Evolutionary conservation across 148 eudicot genomes (phyloP).

Genomic region (Pharnaceum exiguum): DNA sequence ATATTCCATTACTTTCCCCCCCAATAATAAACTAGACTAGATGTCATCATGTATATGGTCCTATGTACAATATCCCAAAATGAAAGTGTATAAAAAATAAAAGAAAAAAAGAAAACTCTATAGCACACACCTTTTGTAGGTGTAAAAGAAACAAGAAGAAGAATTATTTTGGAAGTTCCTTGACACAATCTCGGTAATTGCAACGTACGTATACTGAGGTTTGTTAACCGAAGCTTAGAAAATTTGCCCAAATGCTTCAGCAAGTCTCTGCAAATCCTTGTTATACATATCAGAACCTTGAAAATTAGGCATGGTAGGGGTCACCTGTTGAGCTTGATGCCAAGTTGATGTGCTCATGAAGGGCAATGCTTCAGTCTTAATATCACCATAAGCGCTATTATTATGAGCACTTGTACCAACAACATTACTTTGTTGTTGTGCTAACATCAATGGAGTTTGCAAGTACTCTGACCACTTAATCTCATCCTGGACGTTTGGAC

Average conservation of each 20-base stretch:
- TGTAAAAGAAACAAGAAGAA: conserved; percentile 5
- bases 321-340: conserved; percentile 36
- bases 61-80: conserved; percentile 47
- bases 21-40: conserved; percentile 6
- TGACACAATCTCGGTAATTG: no score
- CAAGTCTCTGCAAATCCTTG: conserved; percentile 60
- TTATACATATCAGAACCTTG: conserved; percentile 41
- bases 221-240: conserved; percentile 33
- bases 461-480: conserved; percentile 73
- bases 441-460: conserved; percentile 38
- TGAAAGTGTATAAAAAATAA: conserved; percentile 15
- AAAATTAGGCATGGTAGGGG: conserved; percentile 7
- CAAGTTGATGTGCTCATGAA: conserved; percentile 18
- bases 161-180: no score
- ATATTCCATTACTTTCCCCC: conserved; percentile 21
- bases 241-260: conserved; percentile 74
- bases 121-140: conserved; percentile 36
- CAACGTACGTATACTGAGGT: no score
- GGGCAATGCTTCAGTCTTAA: conserved; percentile 39
- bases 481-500: conserved; percentile 39
- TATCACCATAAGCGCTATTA: conserved; percentile 33
- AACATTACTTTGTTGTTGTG: background rate
- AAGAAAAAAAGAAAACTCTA: conserved; percentile 15
- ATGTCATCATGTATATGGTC: conserved; percentile 33
- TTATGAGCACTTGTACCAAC: conserved; percentile 18